A percentile compares a stretch with the other conserved stretches of the same genome.
Conservation (phyloP, 2,329 filamentous ascomycete genomes). For the Fusarium anthophilum region DNA sequence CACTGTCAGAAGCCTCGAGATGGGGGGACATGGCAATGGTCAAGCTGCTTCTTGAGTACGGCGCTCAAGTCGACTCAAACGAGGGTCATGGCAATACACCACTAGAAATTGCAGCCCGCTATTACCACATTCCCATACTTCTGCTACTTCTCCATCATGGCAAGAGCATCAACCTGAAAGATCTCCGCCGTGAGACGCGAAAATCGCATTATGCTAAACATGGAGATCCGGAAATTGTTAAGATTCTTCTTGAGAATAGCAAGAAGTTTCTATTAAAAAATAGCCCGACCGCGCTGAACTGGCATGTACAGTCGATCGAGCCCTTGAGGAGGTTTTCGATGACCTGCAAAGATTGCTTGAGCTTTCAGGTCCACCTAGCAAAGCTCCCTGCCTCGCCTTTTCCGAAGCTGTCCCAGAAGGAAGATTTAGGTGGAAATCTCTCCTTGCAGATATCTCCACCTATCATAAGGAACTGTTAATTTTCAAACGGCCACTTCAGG, state of each 20-base stretch:
- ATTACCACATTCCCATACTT: background rate
- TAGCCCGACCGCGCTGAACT: background rate
- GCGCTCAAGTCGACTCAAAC: background rate
- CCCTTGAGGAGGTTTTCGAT: background rate
- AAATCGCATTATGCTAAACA: no score
- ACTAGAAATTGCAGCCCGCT: accelerated
- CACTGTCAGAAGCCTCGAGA: background rate
- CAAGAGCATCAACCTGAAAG: background rate
- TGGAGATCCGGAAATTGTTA: background rate
- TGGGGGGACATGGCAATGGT: background rate
- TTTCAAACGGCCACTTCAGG: no score
- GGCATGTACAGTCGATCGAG: background rate
- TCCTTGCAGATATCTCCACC: no score
- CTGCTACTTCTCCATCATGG: background rate
- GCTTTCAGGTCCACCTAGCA: no score
- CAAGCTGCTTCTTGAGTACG: background rate
- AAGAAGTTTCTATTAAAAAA: accelerated
- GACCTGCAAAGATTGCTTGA: background rate
- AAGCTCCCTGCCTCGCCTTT: no score
- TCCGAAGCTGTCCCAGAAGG: no score
- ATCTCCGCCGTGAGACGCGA: background rate
- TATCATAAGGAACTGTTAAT: no score
- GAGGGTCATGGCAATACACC: background rate
- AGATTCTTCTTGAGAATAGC: background rate
- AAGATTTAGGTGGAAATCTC: no score